Conservation (phyloP, 202 grass and related monocot genomes). For the Schoenoplectus tabernaemontani region DNA sequence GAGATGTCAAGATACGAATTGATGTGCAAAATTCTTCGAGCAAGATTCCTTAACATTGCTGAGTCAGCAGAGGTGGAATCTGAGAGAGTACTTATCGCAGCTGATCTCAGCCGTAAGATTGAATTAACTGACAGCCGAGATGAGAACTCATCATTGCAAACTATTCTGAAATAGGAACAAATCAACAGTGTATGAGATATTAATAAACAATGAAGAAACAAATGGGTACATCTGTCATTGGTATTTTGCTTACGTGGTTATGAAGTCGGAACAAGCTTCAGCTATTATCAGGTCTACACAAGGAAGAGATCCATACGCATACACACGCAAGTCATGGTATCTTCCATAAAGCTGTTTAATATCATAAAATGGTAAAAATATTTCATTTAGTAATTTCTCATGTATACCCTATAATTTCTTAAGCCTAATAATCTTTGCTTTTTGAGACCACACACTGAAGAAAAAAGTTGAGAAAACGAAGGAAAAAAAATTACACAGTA, state of each 20-base stretch:
- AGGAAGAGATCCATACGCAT: slow-evolving; percentile 87
- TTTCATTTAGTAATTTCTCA: not conserved
- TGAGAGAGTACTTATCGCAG: slow-evolving; percentile 66
- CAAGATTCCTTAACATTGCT: slow-evolving; percentile 81
- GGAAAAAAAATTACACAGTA: not conserved
- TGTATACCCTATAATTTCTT: not conserved
- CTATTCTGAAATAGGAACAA: slow-evolving; percentile 51
- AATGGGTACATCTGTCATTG: not conserved
- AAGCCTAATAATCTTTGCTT: not conserved
- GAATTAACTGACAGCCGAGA: slow-evolving; percentile 89
- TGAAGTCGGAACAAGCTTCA: slow-evolving; percentile 89
- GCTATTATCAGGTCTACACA: slow-evolving; percentile 73
- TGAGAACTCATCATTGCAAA: slow-evolving; percentile 82
- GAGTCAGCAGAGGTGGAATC: slow-evolving; percentile 77
- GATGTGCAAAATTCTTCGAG: slow-evolving; percentile 73
- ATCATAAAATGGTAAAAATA: slow-evolving; percentile 16
- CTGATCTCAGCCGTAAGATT: slow-evolving; percentile 75
- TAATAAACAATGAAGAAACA: not conserved
- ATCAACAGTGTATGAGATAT: slow-evolving; percentile 11
- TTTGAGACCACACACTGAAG: not conserved
- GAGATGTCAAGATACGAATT: slow-evolving; percentile 46
- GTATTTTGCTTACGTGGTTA: slow-evolving; percentile 56
- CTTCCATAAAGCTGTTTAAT: slow-evolving; percentile 56
- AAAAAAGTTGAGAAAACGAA: slow-evolving; percentile 14
- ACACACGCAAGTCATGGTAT: slow-evolving; percentile 77